phyloP scores from a whole-genome alignment of 345 rosid genomes.

The Moricandia moricandioides region DNA sequence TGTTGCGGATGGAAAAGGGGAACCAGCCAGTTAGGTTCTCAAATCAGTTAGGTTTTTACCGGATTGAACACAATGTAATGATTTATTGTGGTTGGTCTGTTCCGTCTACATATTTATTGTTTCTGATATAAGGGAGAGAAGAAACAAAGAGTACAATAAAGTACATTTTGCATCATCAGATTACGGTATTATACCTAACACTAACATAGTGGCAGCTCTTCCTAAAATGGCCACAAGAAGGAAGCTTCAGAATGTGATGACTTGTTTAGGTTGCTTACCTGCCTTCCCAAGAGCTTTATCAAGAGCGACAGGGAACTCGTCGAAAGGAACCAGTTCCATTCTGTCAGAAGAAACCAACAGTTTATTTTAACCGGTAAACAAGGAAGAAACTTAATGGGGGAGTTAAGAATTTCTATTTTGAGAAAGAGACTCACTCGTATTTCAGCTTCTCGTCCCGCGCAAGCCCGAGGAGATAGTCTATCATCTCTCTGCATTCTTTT shows the following conservation, averaged over 20 bases:
- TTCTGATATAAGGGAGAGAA: background rate
- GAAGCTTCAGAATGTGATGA: constrained; percentile 54
- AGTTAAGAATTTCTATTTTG: background rate
- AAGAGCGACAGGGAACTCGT: constrained; percentile 55
- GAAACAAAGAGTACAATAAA: background rate
- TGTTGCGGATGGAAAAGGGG: background rate
- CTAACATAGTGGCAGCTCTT: constrained; percentile 8
- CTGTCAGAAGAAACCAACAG: constrained; percentile 41
- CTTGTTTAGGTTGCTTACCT: constrained; percentile 90
- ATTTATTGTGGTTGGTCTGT: constrained; percentile 2
- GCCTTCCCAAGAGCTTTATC: constrained; percentile 72
- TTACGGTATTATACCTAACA: background rate
- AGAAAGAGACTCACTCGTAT: constrained; percentile 58
- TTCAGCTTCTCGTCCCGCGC: constrained; percentile 62
- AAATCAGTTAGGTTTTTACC: too few species aligned
- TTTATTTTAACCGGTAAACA: background rate
- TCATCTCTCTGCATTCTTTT: constrained; percentile 62
- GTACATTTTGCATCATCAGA: constrained; percentile 7
- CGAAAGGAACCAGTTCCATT: constrained; percentile 65
- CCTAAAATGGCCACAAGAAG: background rate
- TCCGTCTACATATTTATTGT: background rate
- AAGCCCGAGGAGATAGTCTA: constrained; percentile 67
- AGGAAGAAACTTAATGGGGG: background rate
- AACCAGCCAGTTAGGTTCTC: background rate
- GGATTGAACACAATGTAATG: background rate